Evolutionary conservation across 2,329 filamentous ascomycete species (phyloP).

Genomic region (Bipolaris oryzae): DNA sequence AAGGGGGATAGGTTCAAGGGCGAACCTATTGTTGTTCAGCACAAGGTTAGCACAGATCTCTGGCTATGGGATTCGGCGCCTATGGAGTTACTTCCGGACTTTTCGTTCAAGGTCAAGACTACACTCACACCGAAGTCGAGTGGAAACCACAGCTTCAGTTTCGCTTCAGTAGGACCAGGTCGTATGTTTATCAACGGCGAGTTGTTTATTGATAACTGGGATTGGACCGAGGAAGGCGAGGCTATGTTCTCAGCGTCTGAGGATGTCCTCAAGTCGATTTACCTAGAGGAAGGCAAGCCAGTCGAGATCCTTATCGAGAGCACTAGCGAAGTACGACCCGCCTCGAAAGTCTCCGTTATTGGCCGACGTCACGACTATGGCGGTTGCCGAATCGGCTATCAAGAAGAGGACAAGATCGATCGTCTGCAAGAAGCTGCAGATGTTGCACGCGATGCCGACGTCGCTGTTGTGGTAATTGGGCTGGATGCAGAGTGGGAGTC

Average conservation of each 20-base stretch:
- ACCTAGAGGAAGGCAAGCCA: constrained; percentile 64
- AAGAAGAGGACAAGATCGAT: constrained; percentile 68
- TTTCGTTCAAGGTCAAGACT: constrained; percentile 68
- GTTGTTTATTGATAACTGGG: constrained; percentile 68
- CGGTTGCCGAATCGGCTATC: constrained; percentile 73
- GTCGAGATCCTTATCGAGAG: constrained; percentile 69
- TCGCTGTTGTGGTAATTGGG: constrained; percentile 78
- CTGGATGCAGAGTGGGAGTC: constrained; percentile 80
- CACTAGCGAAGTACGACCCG: constrained; percentile 68
- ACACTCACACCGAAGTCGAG: constrained; percentile 63
- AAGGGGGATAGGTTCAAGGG: constrained; percentile 68
- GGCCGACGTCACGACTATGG: constrained; percentile 70
- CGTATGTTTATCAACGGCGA: constrained; percentile 65
- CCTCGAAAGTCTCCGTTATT: constrained; percentile 63
- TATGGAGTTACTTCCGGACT: constrained; percentile 64
- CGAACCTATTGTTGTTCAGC: constrained; percentile 62
- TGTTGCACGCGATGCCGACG: constrained; percentile 71
- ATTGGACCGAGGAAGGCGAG: constrained; percentile 72
- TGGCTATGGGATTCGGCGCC: constrained; percentile 75
- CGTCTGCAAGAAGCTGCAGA: constrained; percentile 63
- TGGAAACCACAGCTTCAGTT: constrained; percentile 69
- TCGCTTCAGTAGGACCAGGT: constrained; percentile 70
- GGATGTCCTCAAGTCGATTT: constrained; percentile 66
- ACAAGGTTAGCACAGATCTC: constrained; percentile 67
- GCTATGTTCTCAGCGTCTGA: constrained; percentile 73